Percentiles rank a stretch among this genome's conserved stretches.
These are phyloP conservation scores for Hypseocharis bilobata DNA, from an alignment of 441 rosid species.

Conservation along the genomic window DNA sequence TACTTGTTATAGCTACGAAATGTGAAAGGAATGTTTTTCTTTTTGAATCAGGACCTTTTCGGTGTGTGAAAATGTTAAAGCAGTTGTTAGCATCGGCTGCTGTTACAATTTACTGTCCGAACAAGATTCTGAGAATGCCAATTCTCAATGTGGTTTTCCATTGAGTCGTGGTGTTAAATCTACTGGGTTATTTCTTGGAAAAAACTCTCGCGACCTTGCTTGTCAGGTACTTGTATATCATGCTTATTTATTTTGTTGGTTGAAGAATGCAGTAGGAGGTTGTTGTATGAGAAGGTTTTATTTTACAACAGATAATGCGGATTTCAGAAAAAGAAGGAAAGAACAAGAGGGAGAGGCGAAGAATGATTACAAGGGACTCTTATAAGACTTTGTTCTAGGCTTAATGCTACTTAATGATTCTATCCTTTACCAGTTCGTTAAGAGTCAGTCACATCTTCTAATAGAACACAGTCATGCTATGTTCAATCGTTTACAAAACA, in stretches of 20 bases:
- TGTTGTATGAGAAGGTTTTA: background rate
- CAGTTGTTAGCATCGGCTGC: conserved; percentile 82
- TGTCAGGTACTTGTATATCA: conserved; percentile 55
- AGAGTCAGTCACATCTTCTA: too few species aligned
- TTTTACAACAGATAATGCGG: background rate
- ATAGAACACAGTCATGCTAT: background rate
- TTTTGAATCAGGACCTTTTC: conserved; percentile 47
- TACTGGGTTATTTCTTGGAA: conserved; percentile 46
- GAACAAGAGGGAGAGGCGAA: background rate
- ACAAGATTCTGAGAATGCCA: conserved; percentile 30
- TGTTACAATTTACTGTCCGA: conserved; percentile 85
- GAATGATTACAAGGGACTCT: background rate
- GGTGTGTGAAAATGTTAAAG: conserved; percentile 60
- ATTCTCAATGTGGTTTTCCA: conserved; percentile 54
- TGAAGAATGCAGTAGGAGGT: background rate
- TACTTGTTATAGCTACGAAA: background rate
- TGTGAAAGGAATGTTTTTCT: background rate
- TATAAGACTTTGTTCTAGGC: background rate
- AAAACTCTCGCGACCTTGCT: conserved; percentile 69
- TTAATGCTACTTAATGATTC: background rate
- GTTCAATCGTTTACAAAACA: too few species aligned
- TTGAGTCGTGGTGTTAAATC: conserved; percentile 61
- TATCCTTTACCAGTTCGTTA: background rate
- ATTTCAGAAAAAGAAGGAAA: background rate
- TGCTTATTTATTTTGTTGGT: background rate